phyloP scores from a whole-genome alignment of 805 yeast genomes.

The Cephaloascus albidus region DNA sequence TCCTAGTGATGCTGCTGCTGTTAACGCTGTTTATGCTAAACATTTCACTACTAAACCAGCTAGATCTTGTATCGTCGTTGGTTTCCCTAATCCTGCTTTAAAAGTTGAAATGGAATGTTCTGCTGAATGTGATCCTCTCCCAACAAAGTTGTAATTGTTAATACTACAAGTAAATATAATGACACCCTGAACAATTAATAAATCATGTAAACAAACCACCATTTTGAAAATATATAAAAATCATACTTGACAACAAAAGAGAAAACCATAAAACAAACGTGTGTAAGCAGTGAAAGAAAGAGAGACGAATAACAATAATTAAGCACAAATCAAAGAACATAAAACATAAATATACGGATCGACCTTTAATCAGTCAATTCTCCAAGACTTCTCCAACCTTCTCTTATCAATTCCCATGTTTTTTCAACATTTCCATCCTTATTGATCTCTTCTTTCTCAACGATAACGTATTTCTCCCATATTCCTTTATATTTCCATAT shows the following conservation, averaged over 20 bases:
- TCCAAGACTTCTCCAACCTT: conserved; percentile 61
- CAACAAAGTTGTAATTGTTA: not conserved
- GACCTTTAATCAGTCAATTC: conserved; percentile 18
- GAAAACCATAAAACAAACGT: no score
- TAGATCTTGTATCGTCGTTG: conserved; percentile 42
- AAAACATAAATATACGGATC: no score
- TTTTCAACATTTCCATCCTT: conserved; percentile 8
- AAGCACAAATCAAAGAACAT: no score
- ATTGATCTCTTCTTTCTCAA: conserved; percentile 30
- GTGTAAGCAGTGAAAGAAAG: no score
- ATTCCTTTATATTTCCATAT: conserved; percentile 66
- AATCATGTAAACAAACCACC: no score
- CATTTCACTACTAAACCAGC: conserved; percentile 41
- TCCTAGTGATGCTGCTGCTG: conserved; percentile 26
- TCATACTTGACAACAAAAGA: no score
- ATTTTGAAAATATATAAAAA: no score
- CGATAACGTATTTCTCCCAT: conserved; percentile 81
- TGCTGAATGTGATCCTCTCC: conserved; percentile 12
- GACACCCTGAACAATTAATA: no score
- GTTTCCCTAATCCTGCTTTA: conserved; percentile 38
- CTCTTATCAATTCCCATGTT: conserved; percentile 52
- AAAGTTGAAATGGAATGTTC: conserved; percentile 45
- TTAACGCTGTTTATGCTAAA: conserved; percentile 37
- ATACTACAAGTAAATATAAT: no score
- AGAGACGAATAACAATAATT: no score